These are phyloP conservation scores for Porodaedalea pini DNA, from an alignment of 1,284 basidiomycete genomes.

Conservation along the genomic window DNA sequence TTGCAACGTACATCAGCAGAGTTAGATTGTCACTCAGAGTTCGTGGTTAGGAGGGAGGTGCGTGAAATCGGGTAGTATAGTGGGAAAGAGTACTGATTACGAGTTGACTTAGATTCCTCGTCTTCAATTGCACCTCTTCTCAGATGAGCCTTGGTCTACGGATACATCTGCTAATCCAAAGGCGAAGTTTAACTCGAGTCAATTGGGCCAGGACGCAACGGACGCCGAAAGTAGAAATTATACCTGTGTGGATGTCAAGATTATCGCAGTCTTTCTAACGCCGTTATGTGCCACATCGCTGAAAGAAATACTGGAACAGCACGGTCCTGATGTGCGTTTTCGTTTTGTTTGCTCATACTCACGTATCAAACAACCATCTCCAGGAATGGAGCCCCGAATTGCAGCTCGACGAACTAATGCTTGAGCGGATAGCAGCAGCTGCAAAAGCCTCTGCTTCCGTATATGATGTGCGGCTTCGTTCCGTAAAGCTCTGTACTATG, in stretches of 20 bases:
- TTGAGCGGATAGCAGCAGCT: slow-evolving; percentile 4
- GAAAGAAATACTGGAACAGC: slow-evolving; percentile 1
- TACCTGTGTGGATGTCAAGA: not conserved
- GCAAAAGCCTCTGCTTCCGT: not conserved
- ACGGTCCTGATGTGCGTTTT: slow-evolving; percentile 3
- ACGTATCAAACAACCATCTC: not conserved
- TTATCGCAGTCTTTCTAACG: slow-evolving; percentile 4
- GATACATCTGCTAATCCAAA: too few relatives aligned
- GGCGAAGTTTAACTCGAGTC: not conserved
- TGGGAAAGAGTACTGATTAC: not conserved
- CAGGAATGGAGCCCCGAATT: slow-evolving; percentile 14
- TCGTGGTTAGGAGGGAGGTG: not conserved
- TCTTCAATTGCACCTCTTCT: not conserved
- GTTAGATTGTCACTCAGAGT: not conserved
- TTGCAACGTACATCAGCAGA: not conserved
- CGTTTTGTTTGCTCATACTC: not conserved
- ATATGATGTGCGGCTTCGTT: slow-evolving; percentile 4
- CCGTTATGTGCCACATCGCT: not conserved
- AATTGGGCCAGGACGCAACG: not conserved
- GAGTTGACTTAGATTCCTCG: not conserved
- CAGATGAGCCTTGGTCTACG: not conserved
- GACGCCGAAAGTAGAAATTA: not conserved
- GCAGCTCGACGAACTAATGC: slow-evolving; percentile 12
- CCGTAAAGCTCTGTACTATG: not conserved
- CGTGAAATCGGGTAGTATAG: not conserved